Evolutionary conservation across 495 filamentous ascomycete species (phyloP).

Genomic region (Oleoguttula mirabilis): DNA sequence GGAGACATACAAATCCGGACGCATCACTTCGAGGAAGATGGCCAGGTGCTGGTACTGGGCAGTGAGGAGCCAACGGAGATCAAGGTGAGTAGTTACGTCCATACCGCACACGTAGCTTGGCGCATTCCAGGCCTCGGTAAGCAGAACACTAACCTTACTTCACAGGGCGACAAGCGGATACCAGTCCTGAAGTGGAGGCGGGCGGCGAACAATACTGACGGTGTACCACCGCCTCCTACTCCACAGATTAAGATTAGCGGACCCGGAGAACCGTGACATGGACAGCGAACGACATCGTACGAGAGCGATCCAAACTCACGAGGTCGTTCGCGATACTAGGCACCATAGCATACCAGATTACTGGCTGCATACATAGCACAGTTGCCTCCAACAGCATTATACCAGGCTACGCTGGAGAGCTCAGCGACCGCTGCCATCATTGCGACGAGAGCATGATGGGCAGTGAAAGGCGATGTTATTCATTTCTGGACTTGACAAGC

Average conservation of each 20-base stretch:
- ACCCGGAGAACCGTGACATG: constrained; percentile 14
- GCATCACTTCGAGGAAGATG: constrained; percentile 22
- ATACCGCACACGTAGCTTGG: too few species aligned
- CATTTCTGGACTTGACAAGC: too few species aligned
- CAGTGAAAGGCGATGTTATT: too few species aligned
- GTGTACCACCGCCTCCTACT: constrained; percentile 16
- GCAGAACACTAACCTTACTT: too few species aligned
- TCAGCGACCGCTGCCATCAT: too few species aligned
- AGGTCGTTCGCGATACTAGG: too few species aligned
- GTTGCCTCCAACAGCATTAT: too few species aligned
- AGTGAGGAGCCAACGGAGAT: constrained; percentile 21
- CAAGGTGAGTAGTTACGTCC: constrained; percentile 10
- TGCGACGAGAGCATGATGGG: too few species aligned
- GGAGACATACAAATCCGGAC: constrained; percentile 21
- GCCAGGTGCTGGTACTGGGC: constrained; percentile 20
- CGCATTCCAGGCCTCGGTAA: too few species aligned
- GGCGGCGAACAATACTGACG: constrained; percentile 13
- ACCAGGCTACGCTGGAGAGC: too few species aligned
- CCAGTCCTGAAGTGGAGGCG: constrained; percentile 21
- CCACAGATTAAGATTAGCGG: constrained; percentile 20
- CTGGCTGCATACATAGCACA: too few species aligned
- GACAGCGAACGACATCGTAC: neutral
- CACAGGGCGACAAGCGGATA: constrained; percentile 19
- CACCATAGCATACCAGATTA: too few species aligned
- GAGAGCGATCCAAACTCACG: neutral